Conservation (phyloP, 176 grass and related monocot genomes). For the Phyllostachys edulis region DNA sequence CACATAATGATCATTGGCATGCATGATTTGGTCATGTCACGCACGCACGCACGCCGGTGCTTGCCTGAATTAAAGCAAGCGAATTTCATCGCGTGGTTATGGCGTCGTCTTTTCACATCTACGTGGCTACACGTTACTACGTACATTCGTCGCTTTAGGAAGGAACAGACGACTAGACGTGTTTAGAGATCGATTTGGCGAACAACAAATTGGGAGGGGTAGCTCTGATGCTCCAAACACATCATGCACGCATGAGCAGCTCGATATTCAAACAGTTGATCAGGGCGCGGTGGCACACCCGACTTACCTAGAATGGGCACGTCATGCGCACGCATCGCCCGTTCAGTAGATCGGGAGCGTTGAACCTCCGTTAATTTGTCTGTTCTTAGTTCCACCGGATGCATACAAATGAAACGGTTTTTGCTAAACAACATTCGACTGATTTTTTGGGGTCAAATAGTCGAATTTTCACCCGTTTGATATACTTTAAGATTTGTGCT, state of each 20-base stretch:
- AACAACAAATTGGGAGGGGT: not conserved
- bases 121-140: too few species aligned
- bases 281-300: not conserved
- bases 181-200: not conserved
- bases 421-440: too few species aligned
- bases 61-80: too few species aligned
- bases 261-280: not conserved
- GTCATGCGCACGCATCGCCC: not conserved
- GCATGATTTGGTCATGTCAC: too few species aligned
- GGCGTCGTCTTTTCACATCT: not conserved
- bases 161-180: not conserved
- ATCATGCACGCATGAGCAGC: too few species aligned
- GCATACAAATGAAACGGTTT: too few species aligned
- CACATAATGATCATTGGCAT: too few species aligned
- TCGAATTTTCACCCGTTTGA: too few species aligned
- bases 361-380: constrained; percentile 3
- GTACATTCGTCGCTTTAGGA: not conserved
- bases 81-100: not conserved
- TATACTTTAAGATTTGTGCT: too few species aligned
- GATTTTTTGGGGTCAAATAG: too few species aligned
- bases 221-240: not conserved
- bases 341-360: constrained; percentile 31
- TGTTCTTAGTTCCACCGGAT: not conserved
- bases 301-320: not conserved
- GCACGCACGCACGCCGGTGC: too few species aligned